phyloP scores from a whole-genome alignment of 78 protist genomes.

The Dictyostelium purpureum region DNA sequence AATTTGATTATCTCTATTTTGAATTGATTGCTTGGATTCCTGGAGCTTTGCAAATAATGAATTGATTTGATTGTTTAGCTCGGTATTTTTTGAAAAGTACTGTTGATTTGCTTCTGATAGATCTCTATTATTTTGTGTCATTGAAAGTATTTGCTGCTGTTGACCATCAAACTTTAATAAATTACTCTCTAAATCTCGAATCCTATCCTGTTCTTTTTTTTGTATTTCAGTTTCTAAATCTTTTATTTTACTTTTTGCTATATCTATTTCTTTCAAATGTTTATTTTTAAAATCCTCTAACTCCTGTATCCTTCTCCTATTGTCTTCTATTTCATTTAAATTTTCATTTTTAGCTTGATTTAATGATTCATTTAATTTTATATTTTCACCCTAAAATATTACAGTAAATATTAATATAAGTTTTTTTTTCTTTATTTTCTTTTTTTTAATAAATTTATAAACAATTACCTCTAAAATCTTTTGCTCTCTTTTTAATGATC shows the following conservation, averaged over 20 bases:
- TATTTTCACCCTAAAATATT: neutral
- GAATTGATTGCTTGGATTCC: neutral
- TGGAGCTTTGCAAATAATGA: neutral
- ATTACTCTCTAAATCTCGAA: neutral
- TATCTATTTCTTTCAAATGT: neutral
- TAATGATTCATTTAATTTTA: neutral
- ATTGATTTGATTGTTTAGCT: neutral
- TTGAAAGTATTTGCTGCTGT: conserved; percentile 6
- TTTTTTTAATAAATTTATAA: neutral
- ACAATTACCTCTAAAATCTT: conserved; percentile 13
- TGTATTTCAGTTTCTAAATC: neutral
- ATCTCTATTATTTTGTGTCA: neutral
- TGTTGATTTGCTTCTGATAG: neutral
- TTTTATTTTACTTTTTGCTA: neutral
- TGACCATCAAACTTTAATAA: neutral
- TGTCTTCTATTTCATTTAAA: neutral
- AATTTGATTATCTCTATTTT: neutral
- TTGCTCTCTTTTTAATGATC: neutral
- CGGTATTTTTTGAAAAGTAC: neutral
- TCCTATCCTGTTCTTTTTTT: neutral
- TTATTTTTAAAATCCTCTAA: neutral
- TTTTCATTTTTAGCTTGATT: neutral
- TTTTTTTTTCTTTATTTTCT: too few relatives aligned
- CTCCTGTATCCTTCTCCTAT: neutral
- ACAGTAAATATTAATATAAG: neutral